These are phyloP conservation scores for Penicillium antarcticum DNA, from an alignment of 495 filamentous ascomycete species.

Conservation along the genomic window DNA sequence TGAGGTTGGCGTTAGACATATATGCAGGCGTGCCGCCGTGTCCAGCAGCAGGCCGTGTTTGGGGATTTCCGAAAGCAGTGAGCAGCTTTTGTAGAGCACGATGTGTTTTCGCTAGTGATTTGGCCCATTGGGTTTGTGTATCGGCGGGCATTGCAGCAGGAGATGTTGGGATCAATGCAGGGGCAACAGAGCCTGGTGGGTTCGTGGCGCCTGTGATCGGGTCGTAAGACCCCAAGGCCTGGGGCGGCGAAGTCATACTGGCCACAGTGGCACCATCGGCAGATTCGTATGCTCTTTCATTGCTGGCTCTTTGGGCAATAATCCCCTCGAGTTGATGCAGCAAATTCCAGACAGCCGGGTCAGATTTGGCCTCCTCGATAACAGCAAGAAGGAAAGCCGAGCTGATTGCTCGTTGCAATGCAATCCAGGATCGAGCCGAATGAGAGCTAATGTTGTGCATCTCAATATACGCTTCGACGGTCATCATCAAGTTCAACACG, in stretches of 20 bases:
- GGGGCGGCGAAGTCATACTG: conserved; percentile 19
- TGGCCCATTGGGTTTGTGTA: conserved; percentile 46
- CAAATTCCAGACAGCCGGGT: conserved; percentile 37
- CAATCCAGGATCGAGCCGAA: conserved; percentile 46
- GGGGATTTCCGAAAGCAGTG: conserved; percentile 32
- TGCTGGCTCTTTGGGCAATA: conserved; percentile 41
- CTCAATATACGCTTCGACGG: conserved; percentile 46
- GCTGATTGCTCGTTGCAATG: conserved; percentile 46
- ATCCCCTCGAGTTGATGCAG: conserved; percentile 41
- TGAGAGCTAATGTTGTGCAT: conserved; percentile 43
- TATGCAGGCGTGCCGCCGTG: conserved; percentile 8
- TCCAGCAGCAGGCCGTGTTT: conserved; percentile 5
- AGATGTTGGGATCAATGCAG: conserved; percentile 22
- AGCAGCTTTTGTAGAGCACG: conserved; percentile 46
- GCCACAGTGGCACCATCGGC: conserved; percentile 9
- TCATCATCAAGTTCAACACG: conserved; percentile 37
- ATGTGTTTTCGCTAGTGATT: conserved; percentile 44
- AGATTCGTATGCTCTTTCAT: conserved; percentile 30
- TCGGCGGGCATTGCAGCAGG: conserved; percentile 28
- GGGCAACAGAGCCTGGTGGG: conserved; percentile 20
- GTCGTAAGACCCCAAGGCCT: conserved; percentile 22
- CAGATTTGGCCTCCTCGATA: conserved; percentile 40
- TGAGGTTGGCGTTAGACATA: conserved; percentile 9
- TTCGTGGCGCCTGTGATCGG: conserved; percentile 31
- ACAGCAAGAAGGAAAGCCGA: conserved; percentile 47